Base-by-base conservation (phyloP, 2,329 filamentous ascomycete species). In the Cyphellophora europaea region DNA sequence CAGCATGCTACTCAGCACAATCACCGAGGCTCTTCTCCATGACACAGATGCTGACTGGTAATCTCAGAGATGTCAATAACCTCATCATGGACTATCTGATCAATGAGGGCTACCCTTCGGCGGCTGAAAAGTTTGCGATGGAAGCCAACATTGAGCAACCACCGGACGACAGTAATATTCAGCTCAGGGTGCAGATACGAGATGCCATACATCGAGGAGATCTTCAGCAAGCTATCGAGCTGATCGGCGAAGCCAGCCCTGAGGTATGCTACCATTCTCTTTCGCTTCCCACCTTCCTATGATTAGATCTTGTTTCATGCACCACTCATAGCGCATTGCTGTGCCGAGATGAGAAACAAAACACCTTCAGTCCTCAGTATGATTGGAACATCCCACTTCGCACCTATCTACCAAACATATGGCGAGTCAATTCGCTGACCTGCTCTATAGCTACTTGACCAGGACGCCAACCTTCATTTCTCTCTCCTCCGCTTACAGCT, bases 261-360 rank as follows among this genome's bases (percentile, higher is more conserved):
- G 79, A 91, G 74, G 91, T 98, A 78, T 63, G 83, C 58, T 17
- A 19, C 41, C 37, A 27, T 40, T 32, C 30, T 29, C 3, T 37
- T 33, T 34, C 35, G 27, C 31, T 27, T 35, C 19, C 39, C 31
- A 23, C 48, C 40, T 66, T 74, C 71, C 74, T 63, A 88, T 91
- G 91, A 98, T 98, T 94, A 94, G 70, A 84, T 71, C 73, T 72
- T 82, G 71, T 88, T 78, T 93, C 89, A 98, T 98, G 91, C 91
- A 98, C 91, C 91, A 98, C 91, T 87, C 91, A 86, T 91, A 96
- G 71, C 71, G 72, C 77, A 78, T 74, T 69, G 70, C 21, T 25
- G 21, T 25, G 79, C 75, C 64, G 76, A 91, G 91, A 93, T 93
- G 89, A 96, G 73, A 77, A 78, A 79, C 69, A 67, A 76, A 73